A percentile compares a stretch with the other conserved stretches of the same genome.
Conservation (phyloP, 495 filamentous ascomycete genomes). For the Penicillium fimorum region DNA sequence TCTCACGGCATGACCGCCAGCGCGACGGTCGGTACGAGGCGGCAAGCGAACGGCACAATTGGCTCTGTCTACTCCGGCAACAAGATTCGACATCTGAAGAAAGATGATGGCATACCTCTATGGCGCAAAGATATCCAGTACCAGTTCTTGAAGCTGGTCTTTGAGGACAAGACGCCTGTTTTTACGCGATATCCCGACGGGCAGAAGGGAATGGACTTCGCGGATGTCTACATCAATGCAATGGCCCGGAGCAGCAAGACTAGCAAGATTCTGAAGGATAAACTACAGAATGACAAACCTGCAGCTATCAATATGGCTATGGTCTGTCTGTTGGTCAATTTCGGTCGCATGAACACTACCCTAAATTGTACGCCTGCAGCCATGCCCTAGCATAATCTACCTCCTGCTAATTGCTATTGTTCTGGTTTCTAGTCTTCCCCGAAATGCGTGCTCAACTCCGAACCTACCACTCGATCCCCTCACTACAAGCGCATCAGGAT, state of each 20-base stretch:
- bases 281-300: slow-evolving; percentile 86
- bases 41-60: slow-evolving; percentile 64
- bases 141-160: slow-evolving; percentile 88
- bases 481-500: slow-evolving; percentile 90
- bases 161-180: slow-evolving; percentile 77
- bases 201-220: slow-evolving; percentile 76
- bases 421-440: slow-evolving; percentile 73
- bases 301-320: slow-evolving; percentile 98
- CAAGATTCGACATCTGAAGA: slow-evolving; percentile 94
- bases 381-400: neutral
- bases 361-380: slow-evolving; percentile 72
- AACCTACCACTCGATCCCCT: slow-evolving; percentile 97
- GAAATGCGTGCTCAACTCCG: slow-evolving; percentile 98
- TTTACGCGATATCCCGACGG: slow-evolving; percentile 82
- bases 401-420: slow-evolving; percentile 33
- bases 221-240: slow-evolving; percentile 94
- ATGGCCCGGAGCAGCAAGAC: slow-evolving; percentile 99
- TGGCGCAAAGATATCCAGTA: slow-evolving; percentile 98
- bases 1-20: slow-evolving; percentile 53
- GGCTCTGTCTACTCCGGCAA: slow-evolving; percentile 78
- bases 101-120: slow-evolving; percentile 92
- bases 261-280: slow-evolving; percentile 96
- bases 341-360: slow-evolving; percentile 98
- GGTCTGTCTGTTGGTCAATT: slow-evolving; percentile 96
- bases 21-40: slow-evolving; percentile 56